A percentile compares a stretch with the other conserved stretches of the same genome.
Evolutionary conservation across 306 rosid species (phyloP).

Genomic region (Sindora glabra): DNA sequence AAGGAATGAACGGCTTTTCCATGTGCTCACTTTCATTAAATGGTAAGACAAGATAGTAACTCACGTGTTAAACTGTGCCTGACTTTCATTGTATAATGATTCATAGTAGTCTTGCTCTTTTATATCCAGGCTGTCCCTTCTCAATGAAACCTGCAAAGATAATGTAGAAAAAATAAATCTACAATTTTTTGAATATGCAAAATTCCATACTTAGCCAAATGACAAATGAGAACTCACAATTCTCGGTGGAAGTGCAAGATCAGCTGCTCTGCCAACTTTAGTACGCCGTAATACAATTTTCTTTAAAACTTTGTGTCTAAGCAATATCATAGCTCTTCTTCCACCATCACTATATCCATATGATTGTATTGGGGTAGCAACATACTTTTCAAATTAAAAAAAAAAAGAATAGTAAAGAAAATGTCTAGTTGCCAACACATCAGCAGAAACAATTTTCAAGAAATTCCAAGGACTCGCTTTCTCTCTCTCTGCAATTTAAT

Average conservation of each 20-base stretch:
- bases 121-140: slow-evolving; percentile 69
- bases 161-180: slow-evolving; percentile 8
- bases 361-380: slow-evolving; percentile 60
- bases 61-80: slow-evolving; percentile 75
- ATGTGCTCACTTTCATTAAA: not conserved
- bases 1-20: not conserved
- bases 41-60: slow-evolving; percentile 13
- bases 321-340: slow-evolving; percentile 72
- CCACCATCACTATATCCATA: slow-evolving; percentile 20
- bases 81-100: slow-evolving; percentile 79
- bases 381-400: slow-evolving; percentile 36
- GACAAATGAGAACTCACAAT: slow-evolving; percentile 48
- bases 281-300: slow-evolving; percentile 76
- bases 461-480: not conserved
- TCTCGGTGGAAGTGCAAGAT: slow-evolving; percentile 94
- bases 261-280: slow-evolving; percentile 87
- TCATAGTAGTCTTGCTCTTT: slow-evolving; percentile 83
- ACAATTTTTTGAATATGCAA: not conserved
- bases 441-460: not conserved
- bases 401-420: too few species aligned
- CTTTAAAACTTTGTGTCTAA: slow-evolving; percentile 65
- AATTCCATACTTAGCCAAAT: not conserved
- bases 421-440: slow-evolving; percentile 18
- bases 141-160: slow-evolving; percentile 58
- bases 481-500: not conserved